Conservation (phyloP, 345 rosid species). For the Kernera saxatilis region DNA sequence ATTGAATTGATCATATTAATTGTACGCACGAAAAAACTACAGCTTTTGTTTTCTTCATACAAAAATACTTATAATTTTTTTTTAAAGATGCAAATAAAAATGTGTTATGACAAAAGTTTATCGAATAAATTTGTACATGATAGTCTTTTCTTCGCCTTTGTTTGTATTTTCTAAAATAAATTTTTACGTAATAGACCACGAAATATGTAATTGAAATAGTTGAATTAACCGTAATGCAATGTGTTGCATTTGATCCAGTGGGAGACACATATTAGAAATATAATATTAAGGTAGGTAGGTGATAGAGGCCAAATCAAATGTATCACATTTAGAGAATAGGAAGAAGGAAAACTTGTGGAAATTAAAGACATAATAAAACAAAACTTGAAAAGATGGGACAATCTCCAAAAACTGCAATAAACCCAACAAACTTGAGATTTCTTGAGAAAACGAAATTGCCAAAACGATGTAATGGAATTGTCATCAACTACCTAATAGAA, state of each 20-base stretch:
- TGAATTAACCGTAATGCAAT: too few species aligned
- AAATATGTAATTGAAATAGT: too few species aligned
- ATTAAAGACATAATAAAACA: conserved; percentile 26
- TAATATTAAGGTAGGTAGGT: too few species aligned
- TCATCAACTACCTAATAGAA: conserved; percentile 22
- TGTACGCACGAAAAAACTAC: background rate
- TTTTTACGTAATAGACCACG: too few species aligned
- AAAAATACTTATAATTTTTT: too few species aligned
- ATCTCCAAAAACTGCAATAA: conserved; percentile 19
- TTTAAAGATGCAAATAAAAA: too few species aligned
- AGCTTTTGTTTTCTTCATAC: background rate
- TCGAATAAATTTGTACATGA: background rate
- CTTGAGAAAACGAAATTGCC: conserved; percentile 26
- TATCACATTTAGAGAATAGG: background rate
- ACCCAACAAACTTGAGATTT: conserved; percentile 17
- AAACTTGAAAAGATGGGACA: conserved; percentile 10
- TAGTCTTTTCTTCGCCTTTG: background rate
- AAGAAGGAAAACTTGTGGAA: background rate
- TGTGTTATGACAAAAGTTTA: too few species aligned
- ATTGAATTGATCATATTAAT: background rate
- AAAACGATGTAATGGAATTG: conserved; percentile 19
- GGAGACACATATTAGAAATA: too few species aligned
- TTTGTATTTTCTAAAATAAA: too few species aligned
- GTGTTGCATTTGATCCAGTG: too few species aligned
- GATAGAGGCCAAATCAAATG: conserved; percentile 1